These are phyloP conservation scores for Coprinellus aureogranulatus DNA, from an alignment of 768 basidiomycete species.

Conservation along the genomic window DNA sequence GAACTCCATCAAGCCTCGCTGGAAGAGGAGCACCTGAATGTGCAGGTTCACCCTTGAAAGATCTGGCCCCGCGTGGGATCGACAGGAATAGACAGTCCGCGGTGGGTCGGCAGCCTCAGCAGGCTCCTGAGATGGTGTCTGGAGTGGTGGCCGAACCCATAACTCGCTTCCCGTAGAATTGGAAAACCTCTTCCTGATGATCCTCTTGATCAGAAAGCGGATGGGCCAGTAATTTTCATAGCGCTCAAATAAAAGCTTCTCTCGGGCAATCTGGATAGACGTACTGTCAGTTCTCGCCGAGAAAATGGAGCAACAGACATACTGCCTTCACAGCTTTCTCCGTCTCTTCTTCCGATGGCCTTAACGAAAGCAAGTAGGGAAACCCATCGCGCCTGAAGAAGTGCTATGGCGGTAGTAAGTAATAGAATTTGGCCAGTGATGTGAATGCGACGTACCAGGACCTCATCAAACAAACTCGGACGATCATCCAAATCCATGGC, in stretches of 20 bases:
- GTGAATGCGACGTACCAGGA: constrained; percentile 12
- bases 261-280: neutral
- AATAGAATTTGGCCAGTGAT: too few species aligned
- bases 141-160: neutral
- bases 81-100: too few species aligned
- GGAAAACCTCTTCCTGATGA: neutral
- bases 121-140: too few species aligned
- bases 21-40: too few species aligned
- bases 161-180: neutral
- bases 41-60: too few species aligned
- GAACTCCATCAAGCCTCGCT: too few species aligned
- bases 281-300: too few species aligned
- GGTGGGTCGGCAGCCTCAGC: too few species aligned
- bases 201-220: constrained; percentile 15
- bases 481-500: constrained; percentile 11
- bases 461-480: constrained; percentile 6
- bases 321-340: neutral
- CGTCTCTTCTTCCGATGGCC: constrained; percentile 4
- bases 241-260: neutral
- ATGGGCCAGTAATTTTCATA: constrained; percentile 23
- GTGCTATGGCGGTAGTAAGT: too few species aligned
- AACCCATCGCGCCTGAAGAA: neutral
- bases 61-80: too few species aligned
- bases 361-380: neutral
- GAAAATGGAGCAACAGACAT: too few species aligned